Evolutionary conservation across 352 stramenopile genomes (phyloP).

Genomic region (Blastocystis sp.): DNA sequence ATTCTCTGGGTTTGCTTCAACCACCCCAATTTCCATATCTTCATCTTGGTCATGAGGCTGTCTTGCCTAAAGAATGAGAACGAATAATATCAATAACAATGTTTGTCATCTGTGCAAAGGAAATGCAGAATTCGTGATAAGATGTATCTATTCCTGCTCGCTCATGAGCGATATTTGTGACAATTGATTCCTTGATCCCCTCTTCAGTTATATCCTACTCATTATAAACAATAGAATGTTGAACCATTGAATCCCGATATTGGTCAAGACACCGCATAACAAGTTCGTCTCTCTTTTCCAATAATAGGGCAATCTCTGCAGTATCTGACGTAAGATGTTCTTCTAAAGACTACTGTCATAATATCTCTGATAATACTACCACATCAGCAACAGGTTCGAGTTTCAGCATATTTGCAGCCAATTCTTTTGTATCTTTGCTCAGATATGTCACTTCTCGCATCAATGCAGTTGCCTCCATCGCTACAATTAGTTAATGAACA

Average conservation of each 20-base stretch:
- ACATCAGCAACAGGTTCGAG: neutral
- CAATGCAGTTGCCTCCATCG: neutral
- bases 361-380: neutral
- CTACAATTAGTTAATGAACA: neutral
- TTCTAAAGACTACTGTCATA: neutral
- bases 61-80: neutral
- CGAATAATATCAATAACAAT: neutral
- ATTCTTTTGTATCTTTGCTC: conserved; percentile 4
- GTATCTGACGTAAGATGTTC: neutral
- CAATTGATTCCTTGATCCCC: conserved; percentile 1
- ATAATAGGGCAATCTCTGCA: neutral
- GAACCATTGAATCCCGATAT: neutral
- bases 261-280: neutral
- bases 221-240: neutral
- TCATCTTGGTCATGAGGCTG: neutral
- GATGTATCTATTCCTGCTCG: neutral
- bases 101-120: neutral
- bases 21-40: neutral
- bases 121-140: neutral
- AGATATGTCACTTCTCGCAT: neutral
- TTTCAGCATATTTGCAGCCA: neutral
- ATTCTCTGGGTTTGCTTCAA: neutral
- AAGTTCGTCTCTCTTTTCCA: neutral
- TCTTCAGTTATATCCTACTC: conserved; percentile 19
- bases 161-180: neutral